Evolutionary conservation across 352 stramenopile species (phyloP).

Genomic region (Phytopythium mirpurense): DNA sequence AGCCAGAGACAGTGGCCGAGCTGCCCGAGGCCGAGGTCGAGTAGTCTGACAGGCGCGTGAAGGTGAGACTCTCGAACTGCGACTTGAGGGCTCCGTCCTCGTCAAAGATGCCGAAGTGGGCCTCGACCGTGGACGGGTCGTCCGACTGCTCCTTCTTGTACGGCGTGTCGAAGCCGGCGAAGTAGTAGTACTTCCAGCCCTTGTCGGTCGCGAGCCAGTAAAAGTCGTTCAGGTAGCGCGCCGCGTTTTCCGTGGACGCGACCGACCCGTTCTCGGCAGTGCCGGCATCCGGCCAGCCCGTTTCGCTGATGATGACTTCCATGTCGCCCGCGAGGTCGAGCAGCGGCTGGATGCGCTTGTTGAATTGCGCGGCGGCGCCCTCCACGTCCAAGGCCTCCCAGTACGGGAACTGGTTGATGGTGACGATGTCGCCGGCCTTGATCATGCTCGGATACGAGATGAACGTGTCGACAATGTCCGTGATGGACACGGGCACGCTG

Average conservation of each 20-base stretch:
- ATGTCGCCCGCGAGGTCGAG: conserved; percentile 57
- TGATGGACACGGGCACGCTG: conserved; percentile 61
- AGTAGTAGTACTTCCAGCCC: conserved; percentile 88
- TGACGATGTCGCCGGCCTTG: conserved; percentile 69
- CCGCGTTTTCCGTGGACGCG: conserved; percentile 45
- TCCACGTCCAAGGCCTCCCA: conserved; percentile 63
- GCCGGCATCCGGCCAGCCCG: conserved; percentile 68
- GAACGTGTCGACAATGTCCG: conserved; percentile 79
- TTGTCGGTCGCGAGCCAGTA: conserved; percentile 51
- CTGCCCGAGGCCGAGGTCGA: conserved; percentile 18
- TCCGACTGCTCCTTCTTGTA: conserved; percentile 60
- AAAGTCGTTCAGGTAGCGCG: conserved; percentile 76
- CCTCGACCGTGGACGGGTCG: conserved; percentile 56
- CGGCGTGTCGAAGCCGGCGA: conserved; percentile 75
- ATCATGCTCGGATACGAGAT: conserved; percentile 74
- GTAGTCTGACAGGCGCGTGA: conserved; percentile 28
- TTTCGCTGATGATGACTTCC: conserved; percentile 81
- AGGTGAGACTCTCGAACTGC: conserved; percentile 48
- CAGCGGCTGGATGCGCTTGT: conserved; percentile 64
- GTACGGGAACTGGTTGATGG: conserved; percentile 84
- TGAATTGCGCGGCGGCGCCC: conserved; percentile 64
- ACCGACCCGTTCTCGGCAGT: conserved; percentile 55
- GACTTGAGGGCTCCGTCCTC: conserved; percentile 59
- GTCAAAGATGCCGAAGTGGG: conserved; percentile 76
- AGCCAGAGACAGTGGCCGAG: conserved; percentile 10